A percentile compares a stretch with the other conserved stretches of the same genome.
These are phyloP conservation scores for Populus hybrid DNA, from an alignment of 441 rosid genomes.

Conservation along the genomic window DNA sequence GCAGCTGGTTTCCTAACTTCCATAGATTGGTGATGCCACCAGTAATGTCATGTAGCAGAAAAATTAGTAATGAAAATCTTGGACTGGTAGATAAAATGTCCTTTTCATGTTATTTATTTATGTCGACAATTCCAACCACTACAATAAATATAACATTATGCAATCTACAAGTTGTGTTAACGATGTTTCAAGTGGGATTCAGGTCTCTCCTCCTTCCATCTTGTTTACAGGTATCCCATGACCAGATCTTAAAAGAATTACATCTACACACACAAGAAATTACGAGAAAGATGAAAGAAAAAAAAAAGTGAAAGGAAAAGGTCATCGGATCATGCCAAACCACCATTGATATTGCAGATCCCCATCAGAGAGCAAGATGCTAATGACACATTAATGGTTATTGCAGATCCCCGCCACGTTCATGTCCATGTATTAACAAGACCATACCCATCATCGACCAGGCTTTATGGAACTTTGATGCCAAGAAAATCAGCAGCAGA, in stretches of 20 bases:
- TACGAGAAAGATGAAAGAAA: not conserved
- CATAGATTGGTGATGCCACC: not conserved
- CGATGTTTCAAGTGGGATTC: not conserved
- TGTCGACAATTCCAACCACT: not conserved
- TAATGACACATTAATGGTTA: not conserved
- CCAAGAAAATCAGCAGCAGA: slow-evolving; percentile 88
- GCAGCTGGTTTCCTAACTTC: too few species aligned
- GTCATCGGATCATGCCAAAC: not conserved
- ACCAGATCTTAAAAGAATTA: not conserved
- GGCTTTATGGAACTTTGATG: slow-evolving; percentile 21
- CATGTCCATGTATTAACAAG: not conserved
- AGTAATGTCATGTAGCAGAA: not conserved
- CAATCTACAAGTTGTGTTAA: not conserved
- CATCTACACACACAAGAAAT: too few species aligned
- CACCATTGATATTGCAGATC: not conserved
- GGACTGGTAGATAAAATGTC: not conserved
- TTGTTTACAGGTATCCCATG: not conserved
- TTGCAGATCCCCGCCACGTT: not conserved
- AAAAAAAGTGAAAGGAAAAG: not conserved
- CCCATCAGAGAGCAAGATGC: not conserved
- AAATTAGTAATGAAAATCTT: not conserved
- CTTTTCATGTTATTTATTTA: not conserved
- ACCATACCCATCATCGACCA: not conserved
- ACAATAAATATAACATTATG: not conserved
- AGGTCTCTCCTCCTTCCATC: not conserved